Percentiles rank a stretch among this genome's conserved stretches.
These are phyloP conservation scores for Venustampulla echinocandica DNA, from an alignment of 495 filamentous ascomycete species.

Conservation along the genomic window DNA sequence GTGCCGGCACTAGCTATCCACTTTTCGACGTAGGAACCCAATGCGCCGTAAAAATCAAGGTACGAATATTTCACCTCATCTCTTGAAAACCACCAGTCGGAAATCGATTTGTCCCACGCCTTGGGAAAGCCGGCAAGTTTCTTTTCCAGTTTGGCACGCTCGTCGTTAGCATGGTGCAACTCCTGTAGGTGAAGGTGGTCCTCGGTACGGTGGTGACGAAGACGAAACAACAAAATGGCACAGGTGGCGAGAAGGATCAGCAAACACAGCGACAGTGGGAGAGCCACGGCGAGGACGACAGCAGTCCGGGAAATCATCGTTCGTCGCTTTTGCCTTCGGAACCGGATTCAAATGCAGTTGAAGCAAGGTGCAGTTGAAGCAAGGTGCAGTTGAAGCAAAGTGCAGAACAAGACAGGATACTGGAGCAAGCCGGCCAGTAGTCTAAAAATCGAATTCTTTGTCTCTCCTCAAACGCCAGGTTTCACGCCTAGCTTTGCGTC, in stretches of 20 bases:
- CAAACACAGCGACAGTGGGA: neutral
- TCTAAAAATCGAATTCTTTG: too few relatives aligned
- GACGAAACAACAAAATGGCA: neutral
- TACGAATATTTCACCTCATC: neutral
- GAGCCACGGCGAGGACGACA: neutral
- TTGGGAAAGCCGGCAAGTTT: neutral
- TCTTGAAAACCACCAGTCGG: too few relatives aligned
- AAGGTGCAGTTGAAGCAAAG: too few relatives aligned
- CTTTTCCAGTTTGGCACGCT: neutral
- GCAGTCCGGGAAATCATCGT: neutral
- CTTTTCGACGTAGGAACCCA: neutral
- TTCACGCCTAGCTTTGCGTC: neutral
- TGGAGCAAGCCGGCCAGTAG: too few relatives aligned
- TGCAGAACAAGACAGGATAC: too few relatives aligned
- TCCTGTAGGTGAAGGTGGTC: neutral
- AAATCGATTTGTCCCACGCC: neutral
- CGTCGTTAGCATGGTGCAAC: neutral
- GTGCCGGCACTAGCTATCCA: neutral
- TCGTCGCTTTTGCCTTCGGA: too few relatives aligned
- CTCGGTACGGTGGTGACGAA: neutral
- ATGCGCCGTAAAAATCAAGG: neutral
- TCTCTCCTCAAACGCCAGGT: neutral
- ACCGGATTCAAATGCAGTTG: too few relatives aligned
- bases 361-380: too few relatives aligned
- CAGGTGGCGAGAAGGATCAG: neutral